These are phyloP conservation scores for Talaromyces sp. DNA, from an alignment of 2,329 filamentous ascomycete species.

Conservation along the genomic window DNA sequence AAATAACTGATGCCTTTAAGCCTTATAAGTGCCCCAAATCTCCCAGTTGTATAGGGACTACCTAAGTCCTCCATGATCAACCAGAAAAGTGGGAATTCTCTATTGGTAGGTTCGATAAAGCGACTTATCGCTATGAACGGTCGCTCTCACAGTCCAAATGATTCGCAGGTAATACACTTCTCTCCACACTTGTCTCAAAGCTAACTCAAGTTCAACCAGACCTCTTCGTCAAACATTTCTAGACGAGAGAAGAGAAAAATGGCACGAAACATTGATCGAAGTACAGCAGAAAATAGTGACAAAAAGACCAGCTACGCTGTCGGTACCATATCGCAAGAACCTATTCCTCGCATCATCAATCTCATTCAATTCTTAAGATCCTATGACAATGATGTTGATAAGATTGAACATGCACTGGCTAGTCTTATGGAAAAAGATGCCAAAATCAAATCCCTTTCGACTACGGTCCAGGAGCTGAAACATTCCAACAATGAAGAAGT, in stretches of 20 bases:
- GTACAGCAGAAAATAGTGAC: background rate
- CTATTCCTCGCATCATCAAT: constrained; percentile 5
- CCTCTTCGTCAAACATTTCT: background rate
- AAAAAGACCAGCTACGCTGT: background rate
- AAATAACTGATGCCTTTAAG: background rate
- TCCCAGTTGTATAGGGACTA: background rate
- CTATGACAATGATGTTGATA: constrained; percentile 1
- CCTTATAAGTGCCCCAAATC: background rate
- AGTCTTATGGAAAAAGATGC: constrained; percentile 5
- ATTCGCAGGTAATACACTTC: constrained; percentile 1
- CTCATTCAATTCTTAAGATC: constrained; percentile 2
- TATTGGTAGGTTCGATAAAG: background rate
- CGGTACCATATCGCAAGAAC: background rate
- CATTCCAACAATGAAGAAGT: constrained; percentile 6
- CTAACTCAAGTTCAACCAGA: background rate
- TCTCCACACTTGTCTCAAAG: background rate
- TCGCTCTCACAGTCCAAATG: constrained; percentile 3
- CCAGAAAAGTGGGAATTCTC: background rate
- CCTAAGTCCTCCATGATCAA: background rate
- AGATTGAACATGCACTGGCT: constrained; percentile 2
- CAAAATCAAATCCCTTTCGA: constrained; percentile 4
- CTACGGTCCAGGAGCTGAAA: background rate
- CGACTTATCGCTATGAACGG: constrained; percentile 1
- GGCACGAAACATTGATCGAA: background rate
- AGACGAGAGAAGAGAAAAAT: background rate